Percentiles rank a stretch among this genome's conserved stretches.
Evolutionary conservation across 129 eudicot genomes (phyloP).

Genomic region (Saposhnikovia divaricata): DNA sequence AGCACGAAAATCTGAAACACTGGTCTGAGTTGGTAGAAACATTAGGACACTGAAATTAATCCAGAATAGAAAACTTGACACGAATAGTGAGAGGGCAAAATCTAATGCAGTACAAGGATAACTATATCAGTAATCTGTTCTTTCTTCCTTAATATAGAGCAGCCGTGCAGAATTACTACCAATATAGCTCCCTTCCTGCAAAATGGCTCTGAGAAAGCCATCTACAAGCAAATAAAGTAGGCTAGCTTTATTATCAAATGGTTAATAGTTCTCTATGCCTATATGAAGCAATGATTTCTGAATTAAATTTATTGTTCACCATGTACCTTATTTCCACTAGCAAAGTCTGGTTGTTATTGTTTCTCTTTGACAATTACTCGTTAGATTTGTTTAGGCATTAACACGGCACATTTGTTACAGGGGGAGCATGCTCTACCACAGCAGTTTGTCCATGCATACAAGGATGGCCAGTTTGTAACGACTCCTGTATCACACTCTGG

Average conservation of each 20-base stretch:
- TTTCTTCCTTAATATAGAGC: background rate
- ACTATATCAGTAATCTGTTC: too few species aligned
- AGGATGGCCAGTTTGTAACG: conserved; percentile 74
- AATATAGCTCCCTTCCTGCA: background rate
- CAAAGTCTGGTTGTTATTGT: background rate
- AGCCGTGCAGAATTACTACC: background rate
- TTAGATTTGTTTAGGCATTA: background rate
- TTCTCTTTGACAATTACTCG: background rate
- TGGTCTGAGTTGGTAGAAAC: background rate
- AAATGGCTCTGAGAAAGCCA: background rate
- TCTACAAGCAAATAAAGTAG: background rate
- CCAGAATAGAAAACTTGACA: background rate
- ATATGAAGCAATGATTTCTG: background rate
- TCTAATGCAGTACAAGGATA: too few species aligned
- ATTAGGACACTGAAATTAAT: background rate
- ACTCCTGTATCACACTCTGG: conserved; percentile 92
- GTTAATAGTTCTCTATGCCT: background rate
- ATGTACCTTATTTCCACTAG: background rate
- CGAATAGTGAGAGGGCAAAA: too few species aligned
- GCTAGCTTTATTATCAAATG: background rate
- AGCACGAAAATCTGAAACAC: background rate
- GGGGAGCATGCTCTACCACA: conserved; percentile 88
- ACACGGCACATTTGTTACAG: conserved; percentile 26
- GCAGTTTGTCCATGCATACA: conserved; percentile 59
- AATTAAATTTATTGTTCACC: background rate